phyloP scores from a whole-genome alignment of 176 grass and related monocot species.

The Avena insularis region DNA sequence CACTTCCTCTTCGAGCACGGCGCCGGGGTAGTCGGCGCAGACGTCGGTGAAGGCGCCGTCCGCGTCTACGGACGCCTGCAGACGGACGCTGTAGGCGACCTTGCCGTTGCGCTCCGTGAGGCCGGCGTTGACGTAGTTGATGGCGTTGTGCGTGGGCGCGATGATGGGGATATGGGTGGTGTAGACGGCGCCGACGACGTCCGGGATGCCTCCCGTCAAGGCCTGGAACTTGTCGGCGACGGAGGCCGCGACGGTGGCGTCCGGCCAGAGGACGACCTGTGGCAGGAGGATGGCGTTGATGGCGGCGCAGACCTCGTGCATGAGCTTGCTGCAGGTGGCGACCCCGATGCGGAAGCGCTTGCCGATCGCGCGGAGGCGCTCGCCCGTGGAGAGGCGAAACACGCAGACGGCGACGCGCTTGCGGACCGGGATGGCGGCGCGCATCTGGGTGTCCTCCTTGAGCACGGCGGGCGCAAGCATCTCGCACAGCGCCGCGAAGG shows the following conservation, averaged over 20 bases:
- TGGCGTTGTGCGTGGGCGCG: slow-evolving; percentile 77
- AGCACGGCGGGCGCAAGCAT: slow-evolving; percentile 62
- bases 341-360: slow-evolving; percentile 87
- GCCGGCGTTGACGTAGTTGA: slow-evolving; percentile 78
- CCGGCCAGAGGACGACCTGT: slow-evolving; percentile 63
- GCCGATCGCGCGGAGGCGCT: slow-evolving; percentile 70
- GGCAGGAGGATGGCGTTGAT: slow-evolving; percentile 73
- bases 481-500: slow-evolving; percentile 74
- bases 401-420: slow-evolving; percentile 88
- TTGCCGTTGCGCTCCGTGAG: slow-evolving; percentile 87
- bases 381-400: slow-evolving; percentile 80
- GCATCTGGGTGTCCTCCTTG: slow-evolving; percentile 92
- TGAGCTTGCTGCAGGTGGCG: slow-evolving; percentile 90
- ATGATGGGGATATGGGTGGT: slow-evolving; percentile 88
- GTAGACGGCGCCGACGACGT: slow-evolving; percentile 78
- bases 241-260: slow-evolving; percentile 9
- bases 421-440: slow-evolving; percentile 77
- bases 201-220: slow-evolving; percentile 62
- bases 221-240: slow-evolving; percentile 44
- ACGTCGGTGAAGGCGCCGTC: slow-evolving; percentile 82
- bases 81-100: slow-evolving; percentile 75
- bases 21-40: slow-evolving; percentile 70
- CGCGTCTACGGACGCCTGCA: slow-evolving; percentile 79
- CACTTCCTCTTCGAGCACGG: slow-evolving; percentile 65
- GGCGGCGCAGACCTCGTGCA: slow-evolving; percentile 85